Conservation (phyloP, 768 basidiomycete species). For the Serendipita sp. region DNA sequence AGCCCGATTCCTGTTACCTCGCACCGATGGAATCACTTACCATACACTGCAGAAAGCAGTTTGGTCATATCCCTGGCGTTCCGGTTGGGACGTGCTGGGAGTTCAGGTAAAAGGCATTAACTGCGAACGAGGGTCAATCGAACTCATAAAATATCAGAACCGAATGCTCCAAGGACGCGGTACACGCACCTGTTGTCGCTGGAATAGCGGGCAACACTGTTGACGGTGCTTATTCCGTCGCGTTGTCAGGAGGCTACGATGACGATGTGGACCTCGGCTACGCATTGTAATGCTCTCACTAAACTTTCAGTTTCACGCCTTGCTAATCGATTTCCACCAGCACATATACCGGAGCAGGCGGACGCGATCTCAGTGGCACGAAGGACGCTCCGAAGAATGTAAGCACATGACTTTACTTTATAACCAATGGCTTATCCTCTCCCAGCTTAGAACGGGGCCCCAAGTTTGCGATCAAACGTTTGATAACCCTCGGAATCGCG, state of each 20-base stretch:
- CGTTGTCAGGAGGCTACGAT: constrained; percentile 77
- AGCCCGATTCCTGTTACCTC: constrained; percentile 7
- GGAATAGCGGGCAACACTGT: constrained; percentile 55
- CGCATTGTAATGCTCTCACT: constrained; percentile 45
- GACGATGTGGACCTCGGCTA: constrained; percentile 74
- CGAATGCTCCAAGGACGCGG: constrained; percentile 56
- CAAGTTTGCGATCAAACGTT: constrained; percentile 77
- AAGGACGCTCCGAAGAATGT: constrained; percentile 74
- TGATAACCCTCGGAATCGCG: constrained; percentile 53
- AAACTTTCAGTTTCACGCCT: neutral
- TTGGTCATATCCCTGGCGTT: constrained; percentile 66
- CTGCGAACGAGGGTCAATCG: neutral
- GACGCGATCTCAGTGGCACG: constrained; percentile 77
- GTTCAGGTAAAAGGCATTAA: constrained; percentile 31
- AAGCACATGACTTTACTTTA: constrained; percentile 15
- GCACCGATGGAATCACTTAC: too few species aligned
- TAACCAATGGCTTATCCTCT: neutral
- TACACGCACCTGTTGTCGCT: constrained; percentile 78
- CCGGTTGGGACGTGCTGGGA: constrained; percentile 76
- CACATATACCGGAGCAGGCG: constrained; percentile 75
- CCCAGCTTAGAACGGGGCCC: constrained; percentile 70
- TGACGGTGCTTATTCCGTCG: constrained; percentile 66
- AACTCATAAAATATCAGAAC: constrained; percentile 22
- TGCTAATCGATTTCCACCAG: constrained; percentile 23
- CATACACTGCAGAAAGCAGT: constrained; percentile 62